Evolutionary conservation across 768 basidiomycete species (phyloP).

Genomic region (Rickenella mellea): DNA sequence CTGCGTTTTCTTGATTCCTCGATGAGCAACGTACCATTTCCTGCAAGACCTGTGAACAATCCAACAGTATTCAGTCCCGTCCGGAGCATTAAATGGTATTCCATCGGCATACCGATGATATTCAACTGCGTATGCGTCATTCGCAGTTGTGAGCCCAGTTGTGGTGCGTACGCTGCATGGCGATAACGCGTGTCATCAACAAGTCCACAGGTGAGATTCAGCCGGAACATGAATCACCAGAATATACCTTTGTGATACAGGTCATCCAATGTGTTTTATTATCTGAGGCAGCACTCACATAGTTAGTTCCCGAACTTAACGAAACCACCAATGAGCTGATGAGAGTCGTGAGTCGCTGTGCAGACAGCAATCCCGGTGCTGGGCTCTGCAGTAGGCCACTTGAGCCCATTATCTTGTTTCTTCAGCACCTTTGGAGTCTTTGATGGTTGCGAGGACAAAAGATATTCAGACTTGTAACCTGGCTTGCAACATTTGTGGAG

Average conservation of each 20-base stretch:
- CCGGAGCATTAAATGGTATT: not conserved
- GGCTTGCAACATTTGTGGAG: no score
- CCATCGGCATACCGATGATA: conserved; percentile 44
- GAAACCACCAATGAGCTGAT: conserved; percentile 50
- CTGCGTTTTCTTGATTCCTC: no score
- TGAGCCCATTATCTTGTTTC: no score
- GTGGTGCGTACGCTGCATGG: conserved; percentile 69
- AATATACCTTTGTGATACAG: conserved; percentile 20
- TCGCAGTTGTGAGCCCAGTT: conserved; percentile 66
- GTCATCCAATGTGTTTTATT: not conserved
- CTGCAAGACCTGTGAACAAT: conserved; percentile 35
- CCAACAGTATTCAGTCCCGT: not conserved
- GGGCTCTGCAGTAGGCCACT: not conserved
- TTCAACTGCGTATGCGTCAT: conserved; percentile 79
- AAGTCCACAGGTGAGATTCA: not conserved
- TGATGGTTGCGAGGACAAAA: no score
- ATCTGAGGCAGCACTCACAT: conserved; percentile 37
- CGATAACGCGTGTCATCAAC: not conserved
- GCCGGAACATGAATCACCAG: conserved; percentile 18
- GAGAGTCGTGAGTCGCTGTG: conserved; percentile 37
- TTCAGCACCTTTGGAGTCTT: no score
- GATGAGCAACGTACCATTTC: conserved; percentile 44
- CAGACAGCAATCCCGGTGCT: conserved; percentile 23
- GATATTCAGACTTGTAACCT: no score
- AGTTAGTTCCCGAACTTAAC: conserved; percentile 62